These are phyloP conservation scores for Recurvomyces mirabilis DNA, from an alignment of 495 filamentous ascomycete species.

Conservation along the genomic window DNA sequence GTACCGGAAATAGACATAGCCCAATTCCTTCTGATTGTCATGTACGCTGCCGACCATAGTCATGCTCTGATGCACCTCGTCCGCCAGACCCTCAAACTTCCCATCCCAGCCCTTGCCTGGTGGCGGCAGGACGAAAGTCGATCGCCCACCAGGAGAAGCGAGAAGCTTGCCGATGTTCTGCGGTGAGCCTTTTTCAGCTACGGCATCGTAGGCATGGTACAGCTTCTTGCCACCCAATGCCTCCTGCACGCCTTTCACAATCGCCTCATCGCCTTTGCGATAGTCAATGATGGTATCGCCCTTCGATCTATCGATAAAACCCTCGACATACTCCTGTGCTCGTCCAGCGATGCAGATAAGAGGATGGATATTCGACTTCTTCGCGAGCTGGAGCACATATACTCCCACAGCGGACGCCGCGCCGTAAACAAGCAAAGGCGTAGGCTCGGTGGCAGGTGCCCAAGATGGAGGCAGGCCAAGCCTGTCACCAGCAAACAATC, in stretches of 20 bases:
- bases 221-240: constrained; percentile 32
- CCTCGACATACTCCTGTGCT: constrained; percentile 44
- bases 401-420: constrained; percentile 55
- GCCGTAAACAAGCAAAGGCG: constrained; percentile 57
- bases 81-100: constrained; percentile 24
- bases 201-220: constrained; percentile 48
- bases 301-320: constrained; percentile 48
- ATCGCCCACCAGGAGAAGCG: constrained; percentile 32
- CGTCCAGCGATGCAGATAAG: constrained; percentile 58
- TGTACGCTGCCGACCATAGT: constrained; percentile 44
- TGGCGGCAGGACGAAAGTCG: constrained; percentile 44
- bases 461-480: constrained; percentile 57
- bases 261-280: constrained; percentile 45
- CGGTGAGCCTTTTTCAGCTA: constrained; percentile 43
- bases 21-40: constrained; percentile 42
- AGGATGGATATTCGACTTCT: constrained; percentile 58
- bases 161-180: constrained; percentile 39
- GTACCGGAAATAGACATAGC: constrained; percentile 28
- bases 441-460: constrained; percentile 33
- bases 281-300: constrained; percentile 67
- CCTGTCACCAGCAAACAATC: constrained; percentile 38
- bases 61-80: constrained; percentile 16
- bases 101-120: constrained; percentile 11
- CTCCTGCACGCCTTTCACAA: constrained; percentile 40
- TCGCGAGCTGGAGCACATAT: constrained; percentile 57